Conservation (phyloP, 352 stramenopile species). For the Globisporangium megalacanthum region DNA sequence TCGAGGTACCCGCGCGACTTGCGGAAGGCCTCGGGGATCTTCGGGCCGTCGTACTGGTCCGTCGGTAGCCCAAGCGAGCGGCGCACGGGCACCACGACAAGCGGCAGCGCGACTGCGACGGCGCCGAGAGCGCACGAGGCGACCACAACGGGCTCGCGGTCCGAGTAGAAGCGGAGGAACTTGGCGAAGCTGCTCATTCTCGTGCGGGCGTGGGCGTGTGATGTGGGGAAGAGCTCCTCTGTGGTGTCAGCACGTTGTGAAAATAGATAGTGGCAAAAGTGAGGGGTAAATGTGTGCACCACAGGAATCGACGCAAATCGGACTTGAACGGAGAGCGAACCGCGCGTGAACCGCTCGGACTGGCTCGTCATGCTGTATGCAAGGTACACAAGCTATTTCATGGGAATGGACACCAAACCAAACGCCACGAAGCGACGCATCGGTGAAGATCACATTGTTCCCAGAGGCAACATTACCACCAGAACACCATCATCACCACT, state of each 20-base stretch:
- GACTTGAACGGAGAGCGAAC: not conserved
- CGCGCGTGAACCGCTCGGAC: not conserved
- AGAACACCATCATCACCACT: not conserved
- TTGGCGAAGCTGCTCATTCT: slow-evolving; percentile 35
- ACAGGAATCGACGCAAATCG: slow-evolving; percentile 1
- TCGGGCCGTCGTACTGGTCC: slow-evolving; percentile 86
- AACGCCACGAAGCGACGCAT: not conserved
- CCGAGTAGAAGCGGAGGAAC: slow-evolving; percentile 81
- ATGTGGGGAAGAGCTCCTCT: not conserved
- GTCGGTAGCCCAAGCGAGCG: slow-evolving; percentile 82
- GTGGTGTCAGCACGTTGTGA: not conserved
- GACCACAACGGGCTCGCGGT: slow-evolving; percentile 84
- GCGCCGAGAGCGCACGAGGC: slow-evolving; percentile 72
- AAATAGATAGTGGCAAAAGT: no score
- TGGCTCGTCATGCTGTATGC: not conserved
- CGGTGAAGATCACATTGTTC: not conserved
- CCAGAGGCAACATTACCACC: not conserved
- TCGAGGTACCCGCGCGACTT: slow-evolving; percentile 73
- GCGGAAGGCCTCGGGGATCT: slow-evolving; percentile 65
- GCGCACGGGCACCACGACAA: slow-evolving; percentile 79
- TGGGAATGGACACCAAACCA: not conserved
- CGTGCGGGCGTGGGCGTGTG: not conserved
- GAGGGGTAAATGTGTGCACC: not conserved
- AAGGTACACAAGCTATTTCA: not conserved
- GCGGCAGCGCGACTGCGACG: slow-evolving; percentile 57